Evolutionary conservation across 495 filamentous ascomycete genomes (phyloP).

Genomic region (Thozetella sp.): DNA sequence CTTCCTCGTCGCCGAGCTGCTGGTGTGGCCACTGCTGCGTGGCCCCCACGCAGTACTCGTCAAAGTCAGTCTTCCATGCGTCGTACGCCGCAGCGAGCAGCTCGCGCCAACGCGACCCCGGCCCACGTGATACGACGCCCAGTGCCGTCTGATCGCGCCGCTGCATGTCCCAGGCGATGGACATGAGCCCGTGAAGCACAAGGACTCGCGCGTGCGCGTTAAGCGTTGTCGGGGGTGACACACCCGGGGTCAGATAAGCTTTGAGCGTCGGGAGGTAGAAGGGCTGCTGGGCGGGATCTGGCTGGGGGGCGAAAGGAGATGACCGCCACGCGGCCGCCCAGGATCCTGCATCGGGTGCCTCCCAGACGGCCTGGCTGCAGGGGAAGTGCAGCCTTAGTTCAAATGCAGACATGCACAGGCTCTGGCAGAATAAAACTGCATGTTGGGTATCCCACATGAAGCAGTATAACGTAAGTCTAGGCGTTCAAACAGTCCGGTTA

Average conservation of each 20-base stretch:
- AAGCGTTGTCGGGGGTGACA: constrained; percentile 30
- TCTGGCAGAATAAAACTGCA: constrained; percentile 58
- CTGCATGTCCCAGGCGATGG: constrained; percentile 56
- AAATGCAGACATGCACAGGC: constrained; percentile 60
- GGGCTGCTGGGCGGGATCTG: constrained; percentile 2
- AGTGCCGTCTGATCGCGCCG: constrained; percentile 56
- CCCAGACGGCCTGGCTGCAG: constrained; percentile 48
- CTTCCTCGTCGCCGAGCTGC: not conserved
- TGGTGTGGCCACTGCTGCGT: not conserved
- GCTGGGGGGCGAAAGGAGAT: constrained; percentile 23
- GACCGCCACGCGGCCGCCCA: constrained; percentile 35
- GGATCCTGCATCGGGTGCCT: constrained; percentile 46
- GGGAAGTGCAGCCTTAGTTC: constrained; percentile 53
- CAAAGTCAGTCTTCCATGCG: constrained; percentile 56
- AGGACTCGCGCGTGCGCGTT: constrained; percentile 50
- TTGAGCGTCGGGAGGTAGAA: constrained; percentile 51
- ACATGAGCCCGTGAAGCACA: constrained; percentile 57
- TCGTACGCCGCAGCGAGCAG: constrained; percentile 52
- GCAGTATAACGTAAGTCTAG: constrained; percentile 49
- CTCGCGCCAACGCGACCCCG: constrained; percentile 47
- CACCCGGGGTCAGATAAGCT: constrained; percentile 46
- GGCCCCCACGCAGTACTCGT: constrained; percentile 34
- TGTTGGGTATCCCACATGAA: constrained; percentile 65
- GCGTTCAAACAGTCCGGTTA: constrained; percentile 4
- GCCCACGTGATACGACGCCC: constrained; percentile 26